Evolutionary conservation across 1,284 basidiomycete species (phyloP), one percentile per base, ranked within the genome.

Genomic region (Pascua sp.): DNA sequence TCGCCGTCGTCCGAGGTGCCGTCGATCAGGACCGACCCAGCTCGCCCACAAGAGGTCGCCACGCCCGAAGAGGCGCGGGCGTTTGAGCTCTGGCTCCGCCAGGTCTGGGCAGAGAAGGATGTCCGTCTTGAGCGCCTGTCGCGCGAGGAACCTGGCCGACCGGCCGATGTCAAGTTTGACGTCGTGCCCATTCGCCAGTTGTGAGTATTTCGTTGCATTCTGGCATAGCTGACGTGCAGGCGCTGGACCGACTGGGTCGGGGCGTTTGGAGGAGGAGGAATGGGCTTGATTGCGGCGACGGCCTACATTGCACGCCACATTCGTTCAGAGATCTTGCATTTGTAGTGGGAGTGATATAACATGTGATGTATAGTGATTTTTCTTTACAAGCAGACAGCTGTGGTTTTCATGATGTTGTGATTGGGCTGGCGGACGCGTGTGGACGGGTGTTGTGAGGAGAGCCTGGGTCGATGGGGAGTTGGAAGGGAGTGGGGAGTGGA

Each of bases 91-190:
- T 98, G 95, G 95, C 77, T 98, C 51, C 79, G 87, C 50, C 77
- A 81, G 38, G 72, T 90, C 50, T 98, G 95, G 93, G 75, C 79
- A 37, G 84, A 87, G 63, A 98, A 98, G 78, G 94, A 97, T 71
- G 76, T 76, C 42, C 79, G 85, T 50, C 85, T 97, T 74, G 82
- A 83, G 42, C 74, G 69, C 37, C 92, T 87, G 71, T 81, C 84
- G 13, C 40, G 38, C 13, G 36, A 49, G 37, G n/a, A 32, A 18
- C 38, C 10, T 12, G 12, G 17, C n/a, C 40, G 47, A 46, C n/a
- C 39, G 0, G 16, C 39, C 11, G 37, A 37, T 7, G 17, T 37
- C 11, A 12, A 5, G 11, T 32, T 1, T 39, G 62, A 67, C 47
- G 55, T 69, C 2, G 60, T 75, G 8, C 64, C 64, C 1, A 52